Base-by-base conservation (phyloP, 495 filamentous ascomycete species). In the Cenococcum geophilum region DNA sequence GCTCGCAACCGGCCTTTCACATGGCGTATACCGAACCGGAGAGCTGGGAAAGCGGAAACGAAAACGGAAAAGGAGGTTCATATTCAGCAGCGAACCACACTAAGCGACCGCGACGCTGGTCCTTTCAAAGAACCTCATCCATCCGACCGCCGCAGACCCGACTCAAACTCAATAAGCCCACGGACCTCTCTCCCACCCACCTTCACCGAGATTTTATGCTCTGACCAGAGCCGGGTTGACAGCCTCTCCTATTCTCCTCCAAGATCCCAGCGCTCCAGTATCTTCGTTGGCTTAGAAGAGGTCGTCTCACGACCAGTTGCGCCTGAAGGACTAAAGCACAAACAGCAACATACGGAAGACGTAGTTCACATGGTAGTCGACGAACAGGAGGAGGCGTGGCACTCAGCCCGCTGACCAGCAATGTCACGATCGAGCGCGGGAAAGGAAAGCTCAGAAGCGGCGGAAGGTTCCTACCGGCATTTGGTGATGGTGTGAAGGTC, bases 341-440 rank as follows among this genome's bases (percentile, higher is more conserved):
- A 8, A n/a, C 45, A 49, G n/a, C 45, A 32, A 3, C 3, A 32
- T 32, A 32, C 27, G 27, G 27, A 32, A 6, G 27, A 32, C 27
- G 27, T 32, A 32, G 27, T 6, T 32, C 6, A 32, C 6, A 32
- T 32, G 45, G 18, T 14, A 49, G 9, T 49, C 22, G 18, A 18
- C 45, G 16, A n/a, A 14, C 6, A 18, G 18, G 9, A 49, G 45
- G 45, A 18, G 45, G 45, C 16, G 45, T 49, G 45, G 14, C 16
- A 5, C 45, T 49, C 18, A 49, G 45, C 5, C 45, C 45, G 45
- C 27, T 32, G 6, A 32, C 27, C 2, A 32, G 27, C 27, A 49
- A 49, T 22, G 45, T 49, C 5, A 49, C 45, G 45, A 49, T 49
- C 45, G 45, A 49, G 45, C 45, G 45, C 16, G 45, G 45, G 18